A percentile compares a stretch with the other conserved stretches of the same genome.
These are phyloP conservation scores for Fomitopsis serialis DNA, from an alignment of 768 basidiomycete genomes.

Conservation along the genomic window DNA sequence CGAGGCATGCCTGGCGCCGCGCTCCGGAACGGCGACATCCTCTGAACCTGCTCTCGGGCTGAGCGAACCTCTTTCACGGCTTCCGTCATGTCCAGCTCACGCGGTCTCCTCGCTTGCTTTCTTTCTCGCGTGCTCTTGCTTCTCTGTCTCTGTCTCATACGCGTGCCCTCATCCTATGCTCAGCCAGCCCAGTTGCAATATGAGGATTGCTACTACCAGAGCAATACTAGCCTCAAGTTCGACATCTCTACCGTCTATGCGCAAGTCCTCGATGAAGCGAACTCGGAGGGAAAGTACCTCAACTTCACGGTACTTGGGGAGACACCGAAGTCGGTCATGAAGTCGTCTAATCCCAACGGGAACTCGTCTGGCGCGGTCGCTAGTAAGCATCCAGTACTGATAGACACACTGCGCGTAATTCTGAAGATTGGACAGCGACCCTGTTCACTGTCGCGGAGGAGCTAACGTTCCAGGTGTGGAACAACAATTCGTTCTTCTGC, in stretches of 20 bases:
- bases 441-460: slow-evolving; percentile 80
- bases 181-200: slow-evolving; percentile 62
- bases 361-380: slow-evolving; percentile 41
- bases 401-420: slow-evolving; percentile 4
- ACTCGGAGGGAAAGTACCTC: slow-evolving; percentile 38
- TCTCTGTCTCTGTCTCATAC: slow-evolving; percentile 11
- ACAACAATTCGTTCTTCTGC: slow-evolving; percentile 74
- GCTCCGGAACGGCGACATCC: background rate
- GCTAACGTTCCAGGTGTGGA: slow-evolving; percentile 71
- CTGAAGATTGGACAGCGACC: slow-evolving; percentile 48
- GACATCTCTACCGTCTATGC: slow-evolving; percentile 67
- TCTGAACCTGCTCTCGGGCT: background rate
- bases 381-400: slow-evolving; percentile 26
- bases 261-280: slow-evolving; percentile 48
- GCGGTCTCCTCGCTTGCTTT: slow-evolving; percentile 10
- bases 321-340: slow-evolving; percentile 46
- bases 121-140: slow-evolving; percentile 11
- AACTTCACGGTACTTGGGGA: slow-evolving; percentile 72
- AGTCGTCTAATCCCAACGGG: background rate
- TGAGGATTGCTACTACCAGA: slow-evolving; percentile 60
- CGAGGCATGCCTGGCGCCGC: background rate
- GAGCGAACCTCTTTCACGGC: background rate
- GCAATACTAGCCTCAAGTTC: slow-evolving; percentile 49
- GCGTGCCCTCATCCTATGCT: slow-evolving; percentile 15
- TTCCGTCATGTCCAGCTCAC: slow-evolving; percentile 4